These are phyloP conservation scores for Venturia asperata DNA, from an alignment of 2,329 filamentous ascomycete genomes.

Conservation along the genomic window DNA sequence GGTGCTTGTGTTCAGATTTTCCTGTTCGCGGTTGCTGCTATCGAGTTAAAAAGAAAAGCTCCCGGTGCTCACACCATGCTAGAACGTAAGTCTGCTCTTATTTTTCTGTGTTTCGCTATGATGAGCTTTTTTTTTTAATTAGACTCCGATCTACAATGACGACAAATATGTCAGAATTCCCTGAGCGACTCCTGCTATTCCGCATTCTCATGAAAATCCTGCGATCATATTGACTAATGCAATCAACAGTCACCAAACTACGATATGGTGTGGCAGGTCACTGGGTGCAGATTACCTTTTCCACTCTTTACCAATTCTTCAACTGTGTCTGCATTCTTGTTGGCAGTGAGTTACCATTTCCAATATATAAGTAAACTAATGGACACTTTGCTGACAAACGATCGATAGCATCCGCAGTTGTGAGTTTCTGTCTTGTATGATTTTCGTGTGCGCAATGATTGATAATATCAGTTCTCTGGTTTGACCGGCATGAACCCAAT, in stretches of 20 bases:
- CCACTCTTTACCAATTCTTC: conserved; percentile 16
- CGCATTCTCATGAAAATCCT: not conserved
- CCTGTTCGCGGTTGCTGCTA: conserved; percentile 37
- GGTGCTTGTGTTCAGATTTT: conserved; percentile 32
- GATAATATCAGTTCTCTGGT: not conserved
- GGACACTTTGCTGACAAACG: not conserved
- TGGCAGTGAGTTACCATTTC: conserved; percentile 25
- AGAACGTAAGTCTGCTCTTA: conserved; percentile 23
- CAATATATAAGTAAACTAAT: not conserved
- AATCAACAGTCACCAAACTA: conserved; percentile 9
- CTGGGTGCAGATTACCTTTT: conserved; percentile 15
- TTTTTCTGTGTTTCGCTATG: not conserved
- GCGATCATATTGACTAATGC: not conserved
- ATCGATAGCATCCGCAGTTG: not conserved
- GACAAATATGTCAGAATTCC: conserved; percentile 4
- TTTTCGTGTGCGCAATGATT: not conserved
- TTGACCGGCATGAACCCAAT: conserved; percentile 26
- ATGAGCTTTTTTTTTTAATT: conserved; percentile 14
- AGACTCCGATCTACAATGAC: conserved; percentile 13
- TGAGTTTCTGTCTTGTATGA: not conserved
- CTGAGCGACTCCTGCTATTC: conserved; percentile 5
- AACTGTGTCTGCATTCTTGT: conserved; percentile 30
- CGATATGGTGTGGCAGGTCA: conserved; percentile 17
- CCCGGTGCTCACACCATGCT: conserved; percentile 39
- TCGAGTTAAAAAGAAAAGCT: conserved; percentile 37